Percentiles rank a stretch among this genome's conserved stretches.
Evolutionary conservation across 1,284 basidiomycete species (phyloP).

Genomic region (Thelephora terrestris): DNA sequence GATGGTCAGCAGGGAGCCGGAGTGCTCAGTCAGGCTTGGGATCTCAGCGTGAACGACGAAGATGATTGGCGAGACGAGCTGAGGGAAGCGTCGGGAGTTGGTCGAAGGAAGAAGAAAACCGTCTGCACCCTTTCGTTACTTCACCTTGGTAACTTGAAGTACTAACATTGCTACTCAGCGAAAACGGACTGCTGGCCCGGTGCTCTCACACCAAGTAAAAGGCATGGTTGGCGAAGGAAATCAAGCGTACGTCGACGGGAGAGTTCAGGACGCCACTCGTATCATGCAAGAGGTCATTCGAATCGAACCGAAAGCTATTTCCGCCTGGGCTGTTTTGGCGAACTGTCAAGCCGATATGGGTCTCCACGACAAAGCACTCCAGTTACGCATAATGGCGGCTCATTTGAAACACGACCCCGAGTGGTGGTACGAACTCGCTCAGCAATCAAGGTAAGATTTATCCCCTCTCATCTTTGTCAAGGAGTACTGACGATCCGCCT

Average conservation of each 20-base stretch:
- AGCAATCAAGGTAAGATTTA: slow-evolving; percentile 53
- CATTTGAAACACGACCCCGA: slow-evolving; percentile 79
- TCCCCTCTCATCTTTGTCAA: background rate
- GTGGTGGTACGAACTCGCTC: slow-evolving; percentile 80
- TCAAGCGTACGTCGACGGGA: slow-evolving; percentile 71
- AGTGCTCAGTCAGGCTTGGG: slow-evolving; percentile 53
- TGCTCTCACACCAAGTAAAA: slow-evolving; percentile 75
- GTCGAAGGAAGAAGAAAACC: slow-evolving; percentile 33
- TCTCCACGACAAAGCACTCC: slow-evolving; percentile 65
- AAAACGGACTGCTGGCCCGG: slow-evolving; percentile 36
- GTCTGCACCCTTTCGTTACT: slow-evolving; percentile 13
- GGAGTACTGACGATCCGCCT: background rate
- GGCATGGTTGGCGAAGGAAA: slow-evolving; percentile 81
- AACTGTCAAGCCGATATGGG: slow-evolving; percentile 66
- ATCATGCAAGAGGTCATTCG: slow-evolving; percentile 89
- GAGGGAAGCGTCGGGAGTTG: slow-evolving; percentile 59
- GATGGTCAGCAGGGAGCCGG: slow-evolving; percentile 36
- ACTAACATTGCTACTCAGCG: slow-evolving; percentile 15
- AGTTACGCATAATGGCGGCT: slow-evolving; percentile 83
- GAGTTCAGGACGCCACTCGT: slow-evolving; percentile 62
- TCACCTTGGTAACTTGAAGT: background rate
- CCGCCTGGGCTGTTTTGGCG: slow-evolving; percentile 84
- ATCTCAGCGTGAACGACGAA: slow-evolving; percentile 53
- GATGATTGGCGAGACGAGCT: slow-evolving; percentile 64
- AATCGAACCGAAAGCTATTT: slow-evolving; percentile 78